Evolutionary conservation across 257 asterid genomes (phyloP).

Genomic region (Thymus mandschuricus): DNA sequence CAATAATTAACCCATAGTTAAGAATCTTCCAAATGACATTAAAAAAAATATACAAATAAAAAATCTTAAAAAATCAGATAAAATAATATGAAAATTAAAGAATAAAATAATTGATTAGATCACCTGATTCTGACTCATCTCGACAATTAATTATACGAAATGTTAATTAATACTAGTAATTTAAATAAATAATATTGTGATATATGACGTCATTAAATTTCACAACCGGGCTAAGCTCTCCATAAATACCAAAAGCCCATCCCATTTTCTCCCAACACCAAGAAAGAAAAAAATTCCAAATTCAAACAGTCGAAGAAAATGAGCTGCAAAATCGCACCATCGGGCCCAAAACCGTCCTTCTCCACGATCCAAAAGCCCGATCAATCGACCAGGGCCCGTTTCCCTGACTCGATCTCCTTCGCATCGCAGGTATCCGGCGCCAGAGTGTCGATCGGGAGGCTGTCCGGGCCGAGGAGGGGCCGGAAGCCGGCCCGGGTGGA

Average conservation of each 20-base stretch:
- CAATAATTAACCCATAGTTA: neutral
- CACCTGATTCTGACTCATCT: no score
- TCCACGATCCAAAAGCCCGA: slow-evolving; percentile 13
- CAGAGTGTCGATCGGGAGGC: slow-evolving; percentile 4
- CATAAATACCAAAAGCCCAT: neutral
- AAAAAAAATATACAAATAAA: neutral
- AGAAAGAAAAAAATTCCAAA: neutral
- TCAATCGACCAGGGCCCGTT: slow-evolving; percentile 6
- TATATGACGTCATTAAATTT: slow-evolving; percentile 1
- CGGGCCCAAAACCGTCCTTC: neutral
- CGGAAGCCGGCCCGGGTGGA: slow-evolving; percentile 25
- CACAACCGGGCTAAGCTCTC: neutral
- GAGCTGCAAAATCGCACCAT: slow-evolving; percentile 1
- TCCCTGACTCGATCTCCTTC: slow-evolving; percentile 30
- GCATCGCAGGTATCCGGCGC: slow-evolving; percentile 22
- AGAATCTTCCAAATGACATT: neutral
- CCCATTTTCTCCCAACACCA: neutral
- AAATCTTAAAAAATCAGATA: neutral
- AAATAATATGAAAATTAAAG: neutral
- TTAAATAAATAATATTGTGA: neutral
- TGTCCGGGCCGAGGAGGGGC: slow-evolving; percentile 19
- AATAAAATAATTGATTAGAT: no score
- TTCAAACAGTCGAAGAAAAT: neutral
- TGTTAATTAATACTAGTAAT: no score
- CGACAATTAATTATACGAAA: no score